Percentiles rank a stretch among this genome's conserved stretches.
Evolutionary conservation across 805 yeast genomes (phyloP).

Genomic region (Teunomyces atbi): DNA sequence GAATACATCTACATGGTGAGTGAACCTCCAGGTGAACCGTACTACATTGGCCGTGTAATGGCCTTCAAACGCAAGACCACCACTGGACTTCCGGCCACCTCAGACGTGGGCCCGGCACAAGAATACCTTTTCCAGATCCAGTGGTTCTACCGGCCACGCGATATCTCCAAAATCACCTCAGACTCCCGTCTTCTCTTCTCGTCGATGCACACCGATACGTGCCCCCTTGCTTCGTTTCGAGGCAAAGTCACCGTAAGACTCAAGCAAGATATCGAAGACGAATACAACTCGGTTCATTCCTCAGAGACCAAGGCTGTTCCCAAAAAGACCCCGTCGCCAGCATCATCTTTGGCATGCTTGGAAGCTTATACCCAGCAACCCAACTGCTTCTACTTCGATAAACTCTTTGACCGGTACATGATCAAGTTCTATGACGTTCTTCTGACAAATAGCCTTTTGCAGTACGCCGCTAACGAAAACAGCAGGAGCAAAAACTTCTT

Average conservation of each 20-base stretch:
- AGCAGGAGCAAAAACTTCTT: conserved; percentile 61
- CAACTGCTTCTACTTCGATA: conserved; percentile 78
- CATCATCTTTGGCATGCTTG: conserved; percentile 22
- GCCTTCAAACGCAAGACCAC: conserved; percentile 47
- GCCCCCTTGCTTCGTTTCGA: conserved; percentile 72
- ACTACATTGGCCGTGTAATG: conserved; percentile 79
- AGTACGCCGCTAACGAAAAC: conserved; percentile 26
- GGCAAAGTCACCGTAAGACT: conserved; percentile 75
- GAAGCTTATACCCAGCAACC: conserved; percentile 57
- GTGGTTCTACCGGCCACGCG: conserved; percentile 91
- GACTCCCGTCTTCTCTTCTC: conserved; percentile 81
- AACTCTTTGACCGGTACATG: conserved; percentile 83
- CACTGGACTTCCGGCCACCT: background rate
- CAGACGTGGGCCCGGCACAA: conserved; percentile 42
- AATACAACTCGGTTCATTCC: conserved; percentile 10
- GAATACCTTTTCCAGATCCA: conserved; percentile 67
- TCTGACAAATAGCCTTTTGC: conserved; percentile 52
- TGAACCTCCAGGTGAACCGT: conserved; percentile 95
- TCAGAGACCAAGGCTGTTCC: background rate
- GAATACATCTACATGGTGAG: conserved; percentile 81
- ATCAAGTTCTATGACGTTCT: conserved; percentile 76
- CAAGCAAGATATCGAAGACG: conserved; percentile 59
- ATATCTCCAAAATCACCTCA: conserved; percentile 61
- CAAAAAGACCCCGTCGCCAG: conserved; percentile 12
- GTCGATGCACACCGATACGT: conserved; percentile 80